A percentile compares a stretch with the other conserved stretches of the same genome.
These are phyloP conservation scores for Saccharomycopsis sp. DNA, from an alignment of 805 yeast species.

Conservation along the genomic window DNA sequence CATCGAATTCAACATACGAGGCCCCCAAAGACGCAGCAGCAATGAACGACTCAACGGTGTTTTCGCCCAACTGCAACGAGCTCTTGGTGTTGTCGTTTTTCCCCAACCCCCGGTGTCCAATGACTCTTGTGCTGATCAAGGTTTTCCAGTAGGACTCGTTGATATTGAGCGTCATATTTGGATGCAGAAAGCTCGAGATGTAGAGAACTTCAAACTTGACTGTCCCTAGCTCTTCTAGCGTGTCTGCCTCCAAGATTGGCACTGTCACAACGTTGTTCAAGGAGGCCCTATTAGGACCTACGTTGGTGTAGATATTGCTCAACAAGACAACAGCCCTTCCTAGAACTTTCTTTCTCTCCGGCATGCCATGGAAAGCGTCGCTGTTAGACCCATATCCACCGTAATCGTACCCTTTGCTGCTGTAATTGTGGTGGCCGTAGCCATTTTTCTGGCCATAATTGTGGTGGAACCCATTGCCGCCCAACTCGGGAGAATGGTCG, in stretches of 20 bases:
- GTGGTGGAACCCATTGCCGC: slow-evolving; percentile 5
- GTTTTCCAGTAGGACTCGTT: slow-evolving; percentile 90
- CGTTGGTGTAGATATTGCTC: slow-evolving; percentile 52
- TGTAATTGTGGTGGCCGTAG: background rate
- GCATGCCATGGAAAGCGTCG: background rate
- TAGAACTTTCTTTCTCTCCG: slow-evolving; percentile 37
- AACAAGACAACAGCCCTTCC: slow-evolving; percentile 83
- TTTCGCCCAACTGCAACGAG: slow-evolving; percentile 89
- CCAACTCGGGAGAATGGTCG: slow-evolving; percentile 14
- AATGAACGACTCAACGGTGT: slow-evolving; percentile 88
- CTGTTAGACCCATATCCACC: background rate
- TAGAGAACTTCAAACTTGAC: slow-evolving; percentile 68
- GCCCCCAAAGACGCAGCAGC: slow-evolving; percentile 97
- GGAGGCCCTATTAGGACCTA: slow-evolving; percentile 62
- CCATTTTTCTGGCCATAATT: slow-evolving; percentile 11
- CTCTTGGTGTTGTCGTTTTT: slow-evolving; percentile 67
- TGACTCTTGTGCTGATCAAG: slow-evolving; percentile 78
- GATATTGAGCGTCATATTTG: slow-evolving; percentile 53
- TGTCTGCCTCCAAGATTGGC: slow-evolving; percentile 68
- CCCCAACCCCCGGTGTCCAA: slow-evolving; percentile 95
- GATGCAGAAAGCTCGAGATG: slow-evolving; percentile 68
- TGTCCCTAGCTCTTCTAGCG: slow-evolving; percentile 70
- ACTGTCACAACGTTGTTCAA: slow-evolving; percentile 58
- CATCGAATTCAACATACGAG: slow-evolving; percentile 94
- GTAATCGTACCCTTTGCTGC: slow-evolving; percentile 19